Evolutionary conservation across 148 eudicot genomes (phyloP), one percentile per base, ranked within the genome.

Genomic region (Chenopodium quinoa): DNA sequence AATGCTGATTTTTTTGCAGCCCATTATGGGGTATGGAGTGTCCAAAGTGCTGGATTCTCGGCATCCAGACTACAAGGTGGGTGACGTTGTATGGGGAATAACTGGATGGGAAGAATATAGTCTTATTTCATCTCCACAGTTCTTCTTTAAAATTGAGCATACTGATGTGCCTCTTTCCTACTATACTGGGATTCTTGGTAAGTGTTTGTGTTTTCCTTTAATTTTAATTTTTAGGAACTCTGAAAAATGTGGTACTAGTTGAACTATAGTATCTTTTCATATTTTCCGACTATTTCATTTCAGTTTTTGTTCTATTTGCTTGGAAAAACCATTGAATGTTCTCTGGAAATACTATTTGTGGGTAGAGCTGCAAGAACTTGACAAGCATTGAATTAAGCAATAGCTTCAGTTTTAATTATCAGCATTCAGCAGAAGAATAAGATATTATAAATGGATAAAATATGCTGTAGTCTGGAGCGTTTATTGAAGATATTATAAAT

Each of bases 51-150:
- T 92, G 87, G 93, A 90, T 80, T 89, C 93, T 7, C 76, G 75
- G 9, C 76, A 89, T 86, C 88, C 91, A 46, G 81, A 86, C 9
- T 92, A 86, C 82, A 85, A 89, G 77, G 78, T 79, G 10, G 91
- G 88, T 32, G 93, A 92, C 66, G 68, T 92, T 10, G 76, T 92
- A 8, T 89, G 89, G 91, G 93, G 95, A 75, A 66, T 79, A 0
- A 89, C 91, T 23, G 85, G 90, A 71, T 92, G 90, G 90, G 95
- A 90, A 83, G 93, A 92, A 70, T 92, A 92, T 65, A 90, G 89
- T 74, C 83, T 89, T 48, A 76, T 88, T 47, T 78, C 83, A 22
- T 31, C 81, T 22, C 78, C 86, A 22, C 71, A 82, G 9, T 7
- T 37, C 5, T 80, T 87, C 13, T 83, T 90, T 54, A 90, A 91